These are phyloP conservation scores for Rachicladosporium sp. DNA, from an alignment of 2,329 filamentous ascomycete species.

Conservation along the genomic window DNA sequence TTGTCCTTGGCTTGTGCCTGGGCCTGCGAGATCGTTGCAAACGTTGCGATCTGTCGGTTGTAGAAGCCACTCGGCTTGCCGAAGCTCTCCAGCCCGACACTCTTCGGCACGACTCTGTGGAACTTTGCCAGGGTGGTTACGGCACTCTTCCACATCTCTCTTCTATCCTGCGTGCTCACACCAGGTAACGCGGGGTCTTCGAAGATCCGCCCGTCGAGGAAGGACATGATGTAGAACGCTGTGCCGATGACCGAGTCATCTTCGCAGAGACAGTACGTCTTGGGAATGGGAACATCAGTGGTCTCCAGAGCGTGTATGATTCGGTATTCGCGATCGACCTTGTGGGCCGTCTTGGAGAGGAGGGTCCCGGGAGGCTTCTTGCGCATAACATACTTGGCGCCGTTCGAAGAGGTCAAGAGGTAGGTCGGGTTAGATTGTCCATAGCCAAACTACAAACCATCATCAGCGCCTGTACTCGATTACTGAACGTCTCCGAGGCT, in stretches of 20 bases:
- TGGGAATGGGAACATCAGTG: constrained; percentile 78
- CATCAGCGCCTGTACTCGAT: constrained; percentile 2
- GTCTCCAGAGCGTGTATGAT: constrained; percentile 71
- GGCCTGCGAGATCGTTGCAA: constrained; percentile 61
- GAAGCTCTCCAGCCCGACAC: constrained; percentile 58
- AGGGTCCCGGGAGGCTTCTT: constrained; percentile 97
- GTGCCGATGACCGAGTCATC: constrained; percentile 72
- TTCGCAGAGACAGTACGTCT: constrained; percentile 73
- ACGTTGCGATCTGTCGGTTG: constrained; percentile 71
- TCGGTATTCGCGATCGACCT: constrained; percentile 89
- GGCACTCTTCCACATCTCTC: constrained; percentile 74
- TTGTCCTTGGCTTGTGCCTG: constrained; percentile 66
- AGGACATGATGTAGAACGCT: constrained; percentile 95
- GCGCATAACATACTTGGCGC: constrained; percentile 71
- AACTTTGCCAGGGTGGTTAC: constrained; percentile 73
- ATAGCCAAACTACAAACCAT: constrained; percentile 64
- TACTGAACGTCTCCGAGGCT: not conserved
- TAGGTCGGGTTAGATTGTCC: constrained; percentile 98
- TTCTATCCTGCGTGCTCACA: constrained; percentile 55
- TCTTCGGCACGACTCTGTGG: constrained; percentile 57
- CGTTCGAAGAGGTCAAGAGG: constrained; percentile 63
- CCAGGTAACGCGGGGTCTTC: constrained; percentile 74
- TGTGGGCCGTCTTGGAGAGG: constrained; percentile 84
- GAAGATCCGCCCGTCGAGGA: constrained; percentile 85
- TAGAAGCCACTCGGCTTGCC: constrained; percentile 72